These are phyloP conservation scores for Gyrodon lividus DNA, from an alignment of 768 basidiomycete species.

Conservation along the genomic window DNA sequence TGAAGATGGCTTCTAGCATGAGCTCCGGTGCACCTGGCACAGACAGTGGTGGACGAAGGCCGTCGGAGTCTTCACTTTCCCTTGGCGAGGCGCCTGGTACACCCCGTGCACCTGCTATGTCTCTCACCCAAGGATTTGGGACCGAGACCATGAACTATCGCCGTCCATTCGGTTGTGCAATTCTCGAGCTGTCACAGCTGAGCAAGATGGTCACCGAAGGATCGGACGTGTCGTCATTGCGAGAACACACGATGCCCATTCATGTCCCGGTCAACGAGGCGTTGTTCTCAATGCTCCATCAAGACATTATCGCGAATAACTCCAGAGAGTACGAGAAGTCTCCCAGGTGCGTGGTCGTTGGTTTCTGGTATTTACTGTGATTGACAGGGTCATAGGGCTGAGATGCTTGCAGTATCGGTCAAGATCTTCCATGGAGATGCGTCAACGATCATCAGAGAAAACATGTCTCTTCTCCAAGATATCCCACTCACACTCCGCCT, in stretches of 20 bases:
- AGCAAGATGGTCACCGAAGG: slow-evolving; percentile 65
- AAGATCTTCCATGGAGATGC: slow-evolving; percentile 87
- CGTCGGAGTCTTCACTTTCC: slow-evolving; percentile 49
- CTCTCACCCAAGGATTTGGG: slow-evolving; percentile 26
- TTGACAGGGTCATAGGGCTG: slow-evolving; percentile 55
- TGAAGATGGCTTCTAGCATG: slow-evolving; percentile 67
- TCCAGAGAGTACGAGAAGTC: slow-evolving; percentile 81
- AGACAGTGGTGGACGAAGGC: slow-evolving; percentile 46
- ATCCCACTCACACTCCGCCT: slow-evolving; percentile 81
- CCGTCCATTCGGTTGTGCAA: slow-evolving; percentile 94
- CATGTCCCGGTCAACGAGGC: slow-evolving; percentile 80
- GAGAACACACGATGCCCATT: slow-evolving; percentile 87
- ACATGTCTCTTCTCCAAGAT: slow-evolving; percentile 79
- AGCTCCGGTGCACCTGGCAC: slow-evolving; percentile 44
- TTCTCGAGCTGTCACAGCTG: slow-evolving; percentile 80
- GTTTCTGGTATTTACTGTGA: background rate
- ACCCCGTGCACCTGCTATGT: slow-evolving; percentile 14
- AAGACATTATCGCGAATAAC: slow-evolving; percentile 85
- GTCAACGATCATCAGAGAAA: slow-evolving; percentile 72
- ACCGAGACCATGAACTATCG: slow-evolving; percentile 57
- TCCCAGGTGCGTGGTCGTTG: slow-evolving; percentile 51
- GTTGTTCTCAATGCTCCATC: slow-evolving; percentile 90
- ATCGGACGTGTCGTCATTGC: slow-evolving; percentile 57
- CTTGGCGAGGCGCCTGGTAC: slow-evolving; percentile 34
- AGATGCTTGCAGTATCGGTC: slow-evolving; percentile 78